phyloP scores from a whole-genome alignment of 176 grass and related monocot species.

The Eragrostis nindensis region DNA sequence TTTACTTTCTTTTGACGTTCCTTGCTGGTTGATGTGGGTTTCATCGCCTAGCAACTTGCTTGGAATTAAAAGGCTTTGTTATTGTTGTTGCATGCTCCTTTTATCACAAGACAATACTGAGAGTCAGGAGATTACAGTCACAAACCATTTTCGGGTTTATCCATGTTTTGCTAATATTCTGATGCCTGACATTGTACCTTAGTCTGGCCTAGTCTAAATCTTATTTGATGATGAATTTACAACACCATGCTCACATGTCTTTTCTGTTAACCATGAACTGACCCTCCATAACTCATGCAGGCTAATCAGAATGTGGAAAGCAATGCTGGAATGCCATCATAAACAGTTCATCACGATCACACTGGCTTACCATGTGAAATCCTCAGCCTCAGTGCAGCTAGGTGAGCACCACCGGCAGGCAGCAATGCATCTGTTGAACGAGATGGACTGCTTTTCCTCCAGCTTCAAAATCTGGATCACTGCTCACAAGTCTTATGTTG shows the following conservation, averaged over 20 bases:
- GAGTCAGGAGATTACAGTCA: conserved; percentile 14
- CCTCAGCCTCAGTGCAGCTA: conserved; percentile 41
- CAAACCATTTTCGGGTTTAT: neutral
- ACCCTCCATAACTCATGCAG: conserved; percentile 38
- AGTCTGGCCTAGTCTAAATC: neutral
- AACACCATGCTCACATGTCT: neutral
- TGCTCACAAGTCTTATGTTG: conserved; percentile 59
- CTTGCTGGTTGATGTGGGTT: no score
- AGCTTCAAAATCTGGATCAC: conserved; percentile 69
- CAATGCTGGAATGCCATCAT: conserved; percentile 96
- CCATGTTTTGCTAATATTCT: conserved; percentile 28
- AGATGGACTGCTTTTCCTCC: conserved; percentile 67
- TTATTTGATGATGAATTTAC: neutral
- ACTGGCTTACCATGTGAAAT: conserved; percentile 78
- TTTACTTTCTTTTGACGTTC: no score
- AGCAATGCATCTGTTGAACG: conserved; percentile 56
- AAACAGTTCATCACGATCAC: conserved; percentile 96
- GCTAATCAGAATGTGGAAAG: conserved; percentile 96
- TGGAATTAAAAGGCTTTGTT: no score
- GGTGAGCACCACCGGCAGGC: conserved; percentile 58
- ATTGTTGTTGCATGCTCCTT: neutral
- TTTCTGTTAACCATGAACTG: conserved; percentile 1
- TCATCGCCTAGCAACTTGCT: no score
- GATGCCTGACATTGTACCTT: conserved; percentile 22
- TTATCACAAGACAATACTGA: neutral